Conservation (phyloP, 148 eudicot species). For the Tetragonia tetragonoides region DNA sequence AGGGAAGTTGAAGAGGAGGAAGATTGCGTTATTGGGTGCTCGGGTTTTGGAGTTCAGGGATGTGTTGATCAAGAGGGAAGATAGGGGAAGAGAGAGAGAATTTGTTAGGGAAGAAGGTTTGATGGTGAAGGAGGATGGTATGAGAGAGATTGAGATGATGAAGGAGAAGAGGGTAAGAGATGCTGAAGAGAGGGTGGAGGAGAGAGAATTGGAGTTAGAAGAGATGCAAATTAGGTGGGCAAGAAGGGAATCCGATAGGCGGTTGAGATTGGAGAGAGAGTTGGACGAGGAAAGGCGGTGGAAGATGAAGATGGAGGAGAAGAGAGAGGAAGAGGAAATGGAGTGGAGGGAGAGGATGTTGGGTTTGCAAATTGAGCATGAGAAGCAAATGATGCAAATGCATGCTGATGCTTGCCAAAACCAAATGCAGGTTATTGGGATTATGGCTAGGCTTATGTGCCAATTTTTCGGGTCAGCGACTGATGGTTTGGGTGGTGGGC, state of each 20-base stretch:
- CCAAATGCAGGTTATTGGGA: constrained; percentile 75
- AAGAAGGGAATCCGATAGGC: constrained; percentile 50
- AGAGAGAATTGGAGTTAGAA: constrained; percentile 52
- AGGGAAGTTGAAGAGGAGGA: constrained; percentile 40
- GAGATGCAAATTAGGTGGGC: constrained; percentile 52
- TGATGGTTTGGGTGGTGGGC: constrained; percentile 67
- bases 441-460: constrained; percentile 64
- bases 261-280: constrained; percentile 46
- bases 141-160: constrained; percentile 36
- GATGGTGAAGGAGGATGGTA: constrained; percentile 30
- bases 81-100: constrained; percentile 60
- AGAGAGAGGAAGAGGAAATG: constrained; percentile 80
- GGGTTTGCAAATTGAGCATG: constrained; percentile 74
- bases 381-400: constrained; percentile 91
- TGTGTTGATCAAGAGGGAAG: constrained; percentile 54
- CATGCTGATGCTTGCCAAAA: constrained; percentile 84
- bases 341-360: constrained; percentile 82
- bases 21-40: constrained; percentile 50
- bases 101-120: constrained; percentile 46
- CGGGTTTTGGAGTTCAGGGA: constrained; percentile 63
- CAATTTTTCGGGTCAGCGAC: constrained; percentile 64
- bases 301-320: constrained; percentile 81
- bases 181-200: constrained; percentile 40
- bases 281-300: constrained; percentile 52
- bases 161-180: constrained; percentile 35